Evolutionary conservation across 2,329 filamentous ascomycete genomes (phyloP), one percentile per base, ranked within the genome.

Genomic region (Penicillium sp.): DNA sequence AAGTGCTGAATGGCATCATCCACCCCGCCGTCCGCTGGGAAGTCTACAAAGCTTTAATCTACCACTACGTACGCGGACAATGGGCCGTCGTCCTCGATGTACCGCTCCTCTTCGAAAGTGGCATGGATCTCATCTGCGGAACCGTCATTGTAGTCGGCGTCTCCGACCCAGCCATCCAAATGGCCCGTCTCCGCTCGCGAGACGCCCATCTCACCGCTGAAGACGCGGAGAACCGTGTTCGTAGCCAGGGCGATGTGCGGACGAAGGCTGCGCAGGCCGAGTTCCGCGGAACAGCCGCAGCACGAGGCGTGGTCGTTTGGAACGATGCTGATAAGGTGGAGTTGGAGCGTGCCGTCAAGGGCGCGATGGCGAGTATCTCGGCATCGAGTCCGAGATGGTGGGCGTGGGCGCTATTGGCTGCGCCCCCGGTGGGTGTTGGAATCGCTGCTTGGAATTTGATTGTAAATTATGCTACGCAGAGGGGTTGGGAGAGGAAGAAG

Each of bases 61-160:
- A 80, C 56, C 85, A 84, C 63, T 97, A 96, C 68, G 51, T 94
- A 13, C 75, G 75, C 1, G 93, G 94, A 0, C 72, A 86, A 69
- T 94, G 93, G 91, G 92, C 92, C 0, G 91, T 96, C 3, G 88
- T 99, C 31, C 81, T 97, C 14, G 94, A 99, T 70, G 87, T 99
- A 8, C 94, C 94, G 48, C 78, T 99, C 50, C 81, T 99, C 37
- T 97, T 97, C 66, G 94, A 99, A 79, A 88, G 86, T 64, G 86
- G 87, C 2, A 87, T 96, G 74, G 94, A 99, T 73, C 79, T 86
- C 36, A 84, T 96, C 62, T 97, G 92, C 69, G 92, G 92, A 3
- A 87, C 86, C 0, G 89, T 96, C 14, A 76, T 96, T 56, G 92
- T 99, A 0, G 93, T 97, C 2, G 92, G 88, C 0, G 92, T 97